Base-by-base conservation (phyloP, 805 yeast genomes). In the Barnettozyma botsteinii region DNA sequence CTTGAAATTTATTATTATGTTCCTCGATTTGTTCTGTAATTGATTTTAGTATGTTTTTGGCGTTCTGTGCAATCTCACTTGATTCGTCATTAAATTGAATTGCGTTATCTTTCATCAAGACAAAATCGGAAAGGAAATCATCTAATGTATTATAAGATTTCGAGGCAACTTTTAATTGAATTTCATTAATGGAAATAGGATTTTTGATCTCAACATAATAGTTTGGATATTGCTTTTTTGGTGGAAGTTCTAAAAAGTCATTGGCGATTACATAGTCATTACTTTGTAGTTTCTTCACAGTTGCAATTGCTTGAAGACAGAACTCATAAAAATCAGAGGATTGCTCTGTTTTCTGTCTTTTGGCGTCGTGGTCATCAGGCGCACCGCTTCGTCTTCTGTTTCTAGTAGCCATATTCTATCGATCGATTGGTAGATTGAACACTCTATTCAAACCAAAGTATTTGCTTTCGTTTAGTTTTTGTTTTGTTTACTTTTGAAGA, bases 211-310 rank as follows among this genome's bases (percentile, higher is more conserved):
- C 65, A 42, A 75, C 72, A 56, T 81, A 85, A 59, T 87, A 88
- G 56, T 86, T 94, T 0, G 96, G 88, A 54, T 84, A 86, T 33
- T 75, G 61, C 55, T 81, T 79, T 49, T 79, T 76, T 20, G 83
- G 72, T 7, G 96, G 96, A 28, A 87, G 67, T 49, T 76, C 79
- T 46, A 79, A 58, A 61, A 88, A 87, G 59, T 77, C 75, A 48
- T 70, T 62, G 6, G 35, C 33, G 9, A 47, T 45, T 14, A 48
- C 23, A 56, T 54, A 47, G 56, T 38, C 11, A 36, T 62, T 69
- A 43, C 61, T 67, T 25, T 56, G 49, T 31, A 68, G 46, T 4
- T 60, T 59, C 19, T 55, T 47, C 3, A 69, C 59, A 8, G 55
- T 49, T 11, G 59, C 53, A 11, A 72, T 33, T 1, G 67, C 65